Conservation (phyloP, 2,329 filamentous ascomycete genomes). For the Tolypocladium cylindrosporum region DNA sequence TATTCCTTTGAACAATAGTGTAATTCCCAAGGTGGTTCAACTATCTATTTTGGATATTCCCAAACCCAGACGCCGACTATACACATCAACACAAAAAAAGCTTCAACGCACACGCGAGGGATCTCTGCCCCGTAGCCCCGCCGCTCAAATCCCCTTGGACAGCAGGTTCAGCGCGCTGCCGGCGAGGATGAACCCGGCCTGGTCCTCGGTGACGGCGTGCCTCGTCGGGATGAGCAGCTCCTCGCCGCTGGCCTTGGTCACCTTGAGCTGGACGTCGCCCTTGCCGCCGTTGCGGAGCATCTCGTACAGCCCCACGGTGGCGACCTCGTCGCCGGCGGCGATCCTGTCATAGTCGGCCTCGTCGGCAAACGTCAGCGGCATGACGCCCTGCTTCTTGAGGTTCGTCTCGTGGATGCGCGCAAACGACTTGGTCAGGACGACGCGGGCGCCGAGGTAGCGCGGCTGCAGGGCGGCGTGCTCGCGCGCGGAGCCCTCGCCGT, state of each 20-base stretch:
- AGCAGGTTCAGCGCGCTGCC: slow-evolving; percentile 90
- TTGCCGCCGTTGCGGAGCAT: slow-evolving; percentile 69
- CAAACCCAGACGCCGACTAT: slow-evolving; percentile 2
- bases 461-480: slow-evolving; percentile 88
- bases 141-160: slow-evolving; percentile 43
- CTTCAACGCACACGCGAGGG: neutral
- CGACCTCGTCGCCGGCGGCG: slow-evolving; percentile 71
- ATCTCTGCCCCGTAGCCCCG: no score
- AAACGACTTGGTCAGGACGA: slow-evolving; percentile 80
- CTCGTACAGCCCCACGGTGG: slow-evolving; percentile 74
- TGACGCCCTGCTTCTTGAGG: slow-evolving; percentile 93
- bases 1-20: neutral
- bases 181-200: slow-evolving; percentile 84
- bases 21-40: neutral
- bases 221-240: slow-evolving; percentile 64
- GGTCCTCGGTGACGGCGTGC: slow-evolving; percentile 82
- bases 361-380: slow-evolving; percentile 83
- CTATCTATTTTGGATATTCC: neutral
- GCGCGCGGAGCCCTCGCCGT: slow-evolving; percentile 80
- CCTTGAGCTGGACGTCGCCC: slow-evolving; percentile 61
- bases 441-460: slow-evolving; percentile 74
- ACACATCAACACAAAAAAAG: neutral
- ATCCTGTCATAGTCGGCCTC: slow-evolving; percentile 83
- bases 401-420: slow-evolving; percentile 94
- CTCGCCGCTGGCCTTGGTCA: slow-evolving; percentile 54